Evolutionary conservation across 495 filamentous ascomycete genomes (phyloP), one percentile per base, ranked within the genome.

Genomic region (Staphylotrichum tortipilum): DNA sequence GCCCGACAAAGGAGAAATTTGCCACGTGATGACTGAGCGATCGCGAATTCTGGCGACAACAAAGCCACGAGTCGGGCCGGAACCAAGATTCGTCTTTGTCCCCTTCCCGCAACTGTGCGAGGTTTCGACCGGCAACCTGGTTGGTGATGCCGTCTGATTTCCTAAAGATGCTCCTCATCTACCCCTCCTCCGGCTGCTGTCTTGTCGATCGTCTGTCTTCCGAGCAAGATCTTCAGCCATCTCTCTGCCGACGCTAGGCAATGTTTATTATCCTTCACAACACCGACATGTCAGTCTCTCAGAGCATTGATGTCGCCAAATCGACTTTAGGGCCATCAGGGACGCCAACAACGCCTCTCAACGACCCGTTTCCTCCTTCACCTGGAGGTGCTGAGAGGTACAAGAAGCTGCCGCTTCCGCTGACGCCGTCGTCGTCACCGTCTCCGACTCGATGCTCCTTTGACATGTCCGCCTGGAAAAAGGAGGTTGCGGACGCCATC

Each of bases 401-500:
- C 47, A 50, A 55, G 22, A 51, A 52, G 43, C 61, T 51, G 17
- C 52, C 59, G 4, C 48, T 62, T 1, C 64, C 59, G 12, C 51
- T 58, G 14, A 36, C 56, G 3, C 62, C 64, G n/a, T n/a, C n/a
- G n/a, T n/a, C n/a, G n/a, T n/a, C n/a, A n/a, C n/a, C n/a, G n/a
- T n/a, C n/a, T n/a, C n/a, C n/a, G n/a, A 10, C 34, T 34, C 21
- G 52, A 47, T 17, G 43, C 54, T 18, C 21, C 2, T 57, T 60
- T 17, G 9, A 21, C 12, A 17, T 50, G 3, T 63, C 62, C 19
- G 45, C 39, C 11, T 56, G 58, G 28, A 63, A 54, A 51, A 55
- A 57, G 36, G 64, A 65, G 22, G 34, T 60, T 19, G 38, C 50
- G 10, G 24, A 47, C 15, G 18, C 23, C 3, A 15, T 48, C n/a